Evolutionary conservation across 225 moss, liverwort and hornwort genomes (phyloP).

Genomic region (Lunularia cruciata): DNA sequence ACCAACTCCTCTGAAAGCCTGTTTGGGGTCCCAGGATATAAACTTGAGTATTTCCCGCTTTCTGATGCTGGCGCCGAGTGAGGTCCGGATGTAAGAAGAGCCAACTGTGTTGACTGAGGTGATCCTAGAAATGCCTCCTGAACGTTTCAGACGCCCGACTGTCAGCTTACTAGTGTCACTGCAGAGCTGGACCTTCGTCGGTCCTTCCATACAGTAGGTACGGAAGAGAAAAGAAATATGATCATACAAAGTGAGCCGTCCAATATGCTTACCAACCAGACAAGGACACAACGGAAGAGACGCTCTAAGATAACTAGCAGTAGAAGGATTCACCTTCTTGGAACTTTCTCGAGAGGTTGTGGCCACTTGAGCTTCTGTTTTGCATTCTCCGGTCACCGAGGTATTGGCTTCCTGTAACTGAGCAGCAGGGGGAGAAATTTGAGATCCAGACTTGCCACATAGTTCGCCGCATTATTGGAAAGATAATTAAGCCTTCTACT

Average conservation of each 20-base stretch:
- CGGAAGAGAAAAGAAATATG: too few relatives aligned
- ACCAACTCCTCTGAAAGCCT: constrained; percentile 81
- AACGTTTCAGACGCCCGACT: too few relatives aligned
- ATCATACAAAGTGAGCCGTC: too few relatives aligned
- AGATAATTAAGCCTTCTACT: too few relatives aligned
- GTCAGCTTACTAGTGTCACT: too few relatives aligned
- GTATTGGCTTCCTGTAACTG: constrained; percentile 27
- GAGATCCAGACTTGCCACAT: too few relatives aligned
- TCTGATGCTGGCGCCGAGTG: constrained; percentile 34
- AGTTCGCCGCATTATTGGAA: too few relatives aligned
- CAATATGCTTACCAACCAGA: too few relatives aligned
- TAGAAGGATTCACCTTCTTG: constrained; percentile 36
- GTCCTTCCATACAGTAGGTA: too few relatives aligned
- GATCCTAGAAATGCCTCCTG: constrained; percentile 36
- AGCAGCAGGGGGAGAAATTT: neutral
- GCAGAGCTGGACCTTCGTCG: too few relatives aligned
- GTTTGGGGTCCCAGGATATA: constrained; percentile 57
- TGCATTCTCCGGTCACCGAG: constrained; percentile 9
- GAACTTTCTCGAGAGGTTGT: constrained; percentile 22
- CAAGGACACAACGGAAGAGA: too few relatives aligned
- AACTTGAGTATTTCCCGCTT: constrained; percentile 33
- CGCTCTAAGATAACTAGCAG: too few relatives aligned
- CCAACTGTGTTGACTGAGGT: constrained; percentile 23
- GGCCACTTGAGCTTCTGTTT: constrained; percentile 17
- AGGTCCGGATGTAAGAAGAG: constrained; percentile 22